These are phyloP conservation scores for Geranomyces variabilis DNA, from an alignment of 192 early-diverging fungal species.

Conservation along the genomic window DNA sequence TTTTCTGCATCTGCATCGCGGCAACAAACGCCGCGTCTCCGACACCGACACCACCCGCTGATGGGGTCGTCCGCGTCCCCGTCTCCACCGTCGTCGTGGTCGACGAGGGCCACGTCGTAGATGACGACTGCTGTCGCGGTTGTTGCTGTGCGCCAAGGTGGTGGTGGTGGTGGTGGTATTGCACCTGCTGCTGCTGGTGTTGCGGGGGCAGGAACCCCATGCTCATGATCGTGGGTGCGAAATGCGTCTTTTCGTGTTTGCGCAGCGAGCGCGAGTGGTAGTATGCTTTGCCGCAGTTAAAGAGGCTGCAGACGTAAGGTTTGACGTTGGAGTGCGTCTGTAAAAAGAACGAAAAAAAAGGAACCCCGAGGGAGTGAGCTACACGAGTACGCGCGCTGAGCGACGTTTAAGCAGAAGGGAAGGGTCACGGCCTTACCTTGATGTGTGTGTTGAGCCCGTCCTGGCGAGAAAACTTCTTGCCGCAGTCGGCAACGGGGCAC, in stretches of 20 bases:
- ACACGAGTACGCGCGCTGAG: too few species aligned
- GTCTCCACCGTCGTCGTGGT: neutral
- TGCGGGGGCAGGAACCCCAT: neutral
- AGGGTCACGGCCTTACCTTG: slow-evolving; percentile 30
- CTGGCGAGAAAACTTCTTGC: slow-evolving; percentile 49
- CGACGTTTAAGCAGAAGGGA: neutral
- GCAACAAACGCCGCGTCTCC: neutral
- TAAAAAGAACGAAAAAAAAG: neutral
- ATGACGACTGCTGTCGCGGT: too few species aligned
- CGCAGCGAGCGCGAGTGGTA: slow-evolving; percentile 48
- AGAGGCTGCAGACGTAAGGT: slow-evolving; percentile 41
- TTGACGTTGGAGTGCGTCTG: slow-evolving; percentile 52
- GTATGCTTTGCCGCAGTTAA: slow-evolving; percentile 49
- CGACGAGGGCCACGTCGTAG: too few species aligned
- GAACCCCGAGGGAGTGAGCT: slow-evolving; percentile 10
- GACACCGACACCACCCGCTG: neutral
- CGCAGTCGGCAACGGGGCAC: slow-evolving; percentile 41
- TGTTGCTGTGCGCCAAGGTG: too few species aligned
- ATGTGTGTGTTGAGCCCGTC: slow-evolving; percentile 52
- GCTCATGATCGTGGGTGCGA: slow-evolving; percentile 12
- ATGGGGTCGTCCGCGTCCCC: neutral
- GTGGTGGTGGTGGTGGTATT: neutral
- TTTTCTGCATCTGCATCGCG: slow-evolving; percentile 3
- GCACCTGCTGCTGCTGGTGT: neutral
- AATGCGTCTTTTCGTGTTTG: slow-evolving; percentile 46